Percentiles rank a stretch among this genome's conserved stretches.
Conservation (phyloP, 2,329 filamentous ascomycete genomes). For the Leptodontidium sp. region DNA sequence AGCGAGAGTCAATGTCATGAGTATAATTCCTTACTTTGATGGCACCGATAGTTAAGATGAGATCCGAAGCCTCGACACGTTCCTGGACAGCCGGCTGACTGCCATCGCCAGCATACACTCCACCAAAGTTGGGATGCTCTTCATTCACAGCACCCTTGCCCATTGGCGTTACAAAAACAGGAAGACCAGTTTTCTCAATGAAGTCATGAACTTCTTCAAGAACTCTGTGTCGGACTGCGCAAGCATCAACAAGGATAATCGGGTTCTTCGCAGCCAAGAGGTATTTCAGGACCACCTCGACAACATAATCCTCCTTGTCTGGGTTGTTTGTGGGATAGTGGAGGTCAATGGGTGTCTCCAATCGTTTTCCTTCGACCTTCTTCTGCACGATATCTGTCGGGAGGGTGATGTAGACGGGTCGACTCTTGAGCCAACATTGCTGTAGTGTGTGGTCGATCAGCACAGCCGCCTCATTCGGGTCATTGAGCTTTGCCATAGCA, state of each 20-base stretch:
- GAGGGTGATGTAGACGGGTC: constrained; percentile 84
- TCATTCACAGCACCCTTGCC: constrained; percentile 87
- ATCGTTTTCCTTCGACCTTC: constrained; percentile 76
- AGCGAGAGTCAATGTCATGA: constrained; percentile 16
- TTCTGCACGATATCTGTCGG: constrained; percentile 82
- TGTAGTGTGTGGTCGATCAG: constrained; percentile 82
- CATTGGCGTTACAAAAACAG: constrained; percentile 90
- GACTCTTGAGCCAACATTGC: constrained; percentile 76
- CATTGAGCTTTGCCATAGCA: constrained; percentile 73
- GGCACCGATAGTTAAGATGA: constrained; percentile 74
- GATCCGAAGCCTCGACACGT: constrained; percentile 72
- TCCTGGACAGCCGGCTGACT: constrained; percentile 71
- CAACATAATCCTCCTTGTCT: constrained; percentile 82
- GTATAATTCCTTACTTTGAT: constrained; percentile 55
- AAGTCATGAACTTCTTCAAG: constrained; percentile 76
- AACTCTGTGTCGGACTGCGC: constrained; percentile 79
- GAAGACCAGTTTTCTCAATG: constrained; percentile 75
- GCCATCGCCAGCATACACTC: constrained; percentile 84
- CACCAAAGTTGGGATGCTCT: constrained; percentile 76
- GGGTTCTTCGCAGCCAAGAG: constrained; percentile 78
- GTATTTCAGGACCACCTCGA: constrained; percentile 78
- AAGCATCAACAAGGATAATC: constrained; percentile 83
- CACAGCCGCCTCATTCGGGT: constrained; percentile 72
- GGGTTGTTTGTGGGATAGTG: constrained; percentile 69
- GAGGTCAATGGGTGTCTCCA: constrained; percentile 76